Evolutionary conservation across 768 basidiomycete genomes (phyloP).

Genomic region (Hygrophorus russula): DNA sequence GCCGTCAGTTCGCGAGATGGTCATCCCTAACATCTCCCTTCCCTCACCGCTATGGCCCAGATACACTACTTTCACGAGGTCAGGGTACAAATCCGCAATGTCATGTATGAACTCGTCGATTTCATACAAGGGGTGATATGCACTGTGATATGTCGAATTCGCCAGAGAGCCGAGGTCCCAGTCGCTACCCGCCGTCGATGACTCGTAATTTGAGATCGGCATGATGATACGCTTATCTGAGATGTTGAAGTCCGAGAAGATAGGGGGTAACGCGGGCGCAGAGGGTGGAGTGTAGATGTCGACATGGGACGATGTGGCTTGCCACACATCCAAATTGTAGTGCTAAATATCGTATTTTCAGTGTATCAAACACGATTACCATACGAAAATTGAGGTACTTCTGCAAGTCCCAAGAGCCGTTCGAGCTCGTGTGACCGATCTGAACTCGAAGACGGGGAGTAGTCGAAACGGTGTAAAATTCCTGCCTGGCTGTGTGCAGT

Average conservation of each 20-base stretch:
- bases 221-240: slow-evolving; percentile 4
- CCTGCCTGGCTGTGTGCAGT: not conserved
- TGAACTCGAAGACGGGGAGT: too few species aligned
- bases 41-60: slow-evolving; percentile 52
- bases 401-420: not conserved
- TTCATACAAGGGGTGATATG: slow-evolving; percentile 48
- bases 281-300: slow-evolving; percentile 35
- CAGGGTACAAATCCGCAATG: slow-evolving; percentile 34
- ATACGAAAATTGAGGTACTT: not conserved
- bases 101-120: slow-evolving; percentile 40
- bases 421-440: not conserved
- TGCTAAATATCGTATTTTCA: slow-evolving; percentile 18
- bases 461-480: not conserved
- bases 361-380: not conserved
- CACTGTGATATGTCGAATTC: slow-evolving; percentile 28
- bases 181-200: slow-evolving; percentile 4
- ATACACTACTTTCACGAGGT: slow-evolving; percentile 29
- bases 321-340: slow-evolving; percentile 42
- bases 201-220: not conserved
- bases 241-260: slow-evolving; percentile 8
- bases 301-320: slow-evolving; percentile 29
- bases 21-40: slow-evolving; percentile 44
- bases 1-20: slow-evolving; percentile 26
- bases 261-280: slow-evolving; percentile 4
- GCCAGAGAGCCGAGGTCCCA: slow-evolving; percentile 24